Conservation (phyloP, 2,329 filamentous ascomycete genomes). For the Beauveria caledonica region DNA sequence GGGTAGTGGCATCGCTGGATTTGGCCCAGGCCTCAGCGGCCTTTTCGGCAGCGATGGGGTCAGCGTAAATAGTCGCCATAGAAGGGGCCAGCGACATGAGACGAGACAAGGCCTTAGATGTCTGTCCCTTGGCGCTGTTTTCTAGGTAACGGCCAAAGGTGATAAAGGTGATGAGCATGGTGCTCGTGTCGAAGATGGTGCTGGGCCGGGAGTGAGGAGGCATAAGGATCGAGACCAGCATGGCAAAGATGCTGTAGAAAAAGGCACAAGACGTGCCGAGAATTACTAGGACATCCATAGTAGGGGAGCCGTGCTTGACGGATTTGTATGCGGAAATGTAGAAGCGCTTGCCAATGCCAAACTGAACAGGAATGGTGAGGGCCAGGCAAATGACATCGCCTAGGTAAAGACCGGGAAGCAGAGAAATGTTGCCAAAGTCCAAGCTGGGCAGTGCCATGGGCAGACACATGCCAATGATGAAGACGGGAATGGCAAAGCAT, state of each 20-base stretch:
- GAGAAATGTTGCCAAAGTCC: slow-evolving; percentile 63
- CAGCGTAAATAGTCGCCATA: slow-evolving; percentile 93
- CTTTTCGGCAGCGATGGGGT: slow-evolving; percentile 90
- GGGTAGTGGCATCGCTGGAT: slow-evolving; percentile 20
- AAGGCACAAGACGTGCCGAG: slow-evolving; percentile 92
- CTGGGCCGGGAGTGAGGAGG: slow-evolving; percentile 71
- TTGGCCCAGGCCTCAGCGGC: slow-evolving; percentile 67
- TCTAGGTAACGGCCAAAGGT: slow-evolving; percentile 85
- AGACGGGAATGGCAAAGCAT: slow-evolving; percentile 80
- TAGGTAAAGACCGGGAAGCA: slow-evolving; percentile 72
- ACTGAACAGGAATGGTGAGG: slow-evolving; percentile 89
- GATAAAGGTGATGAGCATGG: slow-evolving; percentile 96
- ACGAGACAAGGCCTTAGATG: slow-evolving; percentile 82
- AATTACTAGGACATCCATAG: slow-evolving; percentile 95
- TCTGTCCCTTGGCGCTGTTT: slow-evolving; percentile 92
- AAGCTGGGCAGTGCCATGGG: slow-evolving; percentile 73
- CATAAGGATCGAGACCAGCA: slow-evolving; percentile 72
- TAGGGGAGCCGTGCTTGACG: slow-evolving; percentile 80
- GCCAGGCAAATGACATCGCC: slow-evolving; percentile 77
- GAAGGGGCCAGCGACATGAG: slow-evolving; percentile 95
- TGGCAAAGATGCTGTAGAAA: slow-evolving; percentile 85
- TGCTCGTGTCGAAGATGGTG: slow-evolving; percentile 95
- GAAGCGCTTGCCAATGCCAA: slow-evolving; percentile 90
- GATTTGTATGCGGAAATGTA: slow-evolving; percentile 93
- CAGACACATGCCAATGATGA: slow-evolving; percentile 86